Base-by-base conservation (phyloP, 1,284 basidiomycete genomes). In the Apiotrichum veenhuisii region DNA sequence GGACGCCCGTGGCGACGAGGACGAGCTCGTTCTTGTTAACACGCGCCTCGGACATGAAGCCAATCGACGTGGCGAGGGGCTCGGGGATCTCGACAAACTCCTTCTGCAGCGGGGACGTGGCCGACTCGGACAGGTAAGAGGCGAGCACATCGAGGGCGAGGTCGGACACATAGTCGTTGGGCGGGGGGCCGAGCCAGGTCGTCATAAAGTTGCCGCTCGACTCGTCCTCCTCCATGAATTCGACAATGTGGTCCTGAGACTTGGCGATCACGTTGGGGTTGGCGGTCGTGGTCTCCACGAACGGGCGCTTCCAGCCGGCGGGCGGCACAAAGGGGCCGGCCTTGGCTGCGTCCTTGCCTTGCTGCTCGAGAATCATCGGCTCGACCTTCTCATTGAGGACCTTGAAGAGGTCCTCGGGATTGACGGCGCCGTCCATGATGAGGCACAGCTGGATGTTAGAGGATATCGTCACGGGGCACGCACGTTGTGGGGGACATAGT, bases 211-310 rank as follows among this genome's bases (percentile, higher is more conserved):
- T 93, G 41, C 96, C 95, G 63, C 91, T 82, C 57, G 88, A 92
- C 80, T 98, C 96, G 73, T 98, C 95, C 75, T 91, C 86, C 77
- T 98, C 96, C n/a, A 96, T 96, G 70, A 99, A 99, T 66, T 95
- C 89, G 33, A 98, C 85, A 0, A 82, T 80, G 50, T 76, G 67
- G 60, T 82, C 84, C 48, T 81, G 71, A 3, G 83, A 82, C 59
- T 82, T 72, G 11, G 80, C 55, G 26, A 91, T 82, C 8, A 82
- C 81, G 5, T 82, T 80, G 12, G 88, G 82, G 15, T 80, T 73
- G 1, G 87, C 84, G 59, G 88, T 92, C 1, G 84, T 66, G 0
- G 94, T 95, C 78, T 98, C 93, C 22, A 98, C 68, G 70, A 98
- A 98, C 0, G 96, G 96, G 15, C 95, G 85, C 66, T 89, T 91